phyloP scores from a whole-genome alignment of 257 asterid genomes.

The Nicotiana undulata region DNA sequence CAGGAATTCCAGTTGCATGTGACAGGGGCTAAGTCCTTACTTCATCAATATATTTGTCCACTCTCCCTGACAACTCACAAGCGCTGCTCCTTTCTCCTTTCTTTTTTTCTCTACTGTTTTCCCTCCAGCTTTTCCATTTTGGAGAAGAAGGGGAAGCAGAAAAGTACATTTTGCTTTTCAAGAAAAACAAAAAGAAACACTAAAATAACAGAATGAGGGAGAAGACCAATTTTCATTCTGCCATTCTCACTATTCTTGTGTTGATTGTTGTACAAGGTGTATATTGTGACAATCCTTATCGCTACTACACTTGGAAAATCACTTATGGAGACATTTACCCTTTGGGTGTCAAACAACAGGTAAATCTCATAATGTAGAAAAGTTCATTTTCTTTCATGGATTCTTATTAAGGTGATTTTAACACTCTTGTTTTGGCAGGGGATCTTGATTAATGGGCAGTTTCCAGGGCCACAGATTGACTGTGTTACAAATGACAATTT shows the following conservation, averaged over 20 bases:
- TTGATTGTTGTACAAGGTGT: slow-evolving; percentile 23
- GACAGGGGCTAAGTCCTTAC: neutral
- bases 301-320: slow-evolving; percentile 79
- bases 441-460: slow-evolving; percentile 87
- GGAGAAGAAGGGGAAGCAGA: neutral
- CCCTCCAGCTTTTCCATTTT: neutral
- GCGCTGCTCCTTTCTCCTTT: neutral
- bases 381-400: no score
- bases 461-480: slow-evolving; percentile 95
- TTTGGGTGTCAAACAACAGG: slow-evolving; percentile 85
- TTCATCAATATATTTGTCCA: slow-evolving; percentile 11
- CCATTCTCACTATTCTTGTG: slow-evolving; percentile 23
- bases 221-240: slow-evolving; percentile 21
- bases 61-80: slow-evolving; percentile 22
- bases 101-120: neutral
- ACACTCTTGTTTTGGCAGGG: slow-evolving; percentile 42
- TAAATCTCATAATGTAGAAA: no score
- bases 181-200: neutral
- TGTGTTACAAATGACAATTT: slow-evolving; percentile 91
- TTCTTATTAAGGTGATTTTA: neutral
- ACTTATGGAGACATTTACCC: slow-evolving; percentile 77
- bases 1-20: neutral
- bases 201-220: slow-evolving; percentile 26
- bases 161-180: neutral
- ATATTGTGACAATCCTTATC: slow-evolving; percentile 70